These are phyloP conservation scores for Neurospora sp. DNA, from an alignment of 2,329 filamentous ascomycete genomes.

Conservation along the genomic window DNA sequence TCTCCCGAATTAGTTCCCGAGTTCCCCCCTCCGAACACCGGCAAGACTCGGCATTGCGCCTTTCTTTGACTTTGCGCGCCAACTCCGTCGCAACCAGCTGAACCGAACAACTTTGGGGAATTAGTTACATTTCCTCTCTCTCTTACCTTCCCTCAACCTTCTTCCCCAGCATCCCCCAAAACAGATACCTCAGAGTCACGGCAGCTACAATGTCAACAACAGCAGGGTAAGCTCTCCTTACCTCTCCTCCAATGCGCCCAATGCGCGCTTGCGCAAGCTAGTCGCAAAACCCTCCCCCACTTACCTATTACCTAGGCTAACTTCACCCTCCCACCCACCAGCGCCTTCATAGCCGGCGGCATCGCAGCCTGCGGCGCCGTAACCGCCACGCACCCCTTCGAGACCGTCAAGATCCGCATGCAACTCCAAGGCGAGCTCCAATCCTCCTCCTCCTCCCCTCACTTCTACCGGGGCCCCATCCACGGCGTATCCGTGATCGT, in stretches of 20 bases:
- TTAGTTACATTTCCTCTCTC: background rate
- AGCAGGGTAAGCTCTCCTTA: conserved; percentile 25
- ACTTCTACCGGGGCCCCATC: conserved; percentile 82
- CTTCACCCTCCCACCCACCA: conserved; percentile 21
- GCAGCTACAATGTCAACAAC: conserved; percentile 40
- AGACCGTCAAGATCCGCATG: conserved; percentile 97
- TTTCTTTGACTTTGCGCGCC: conserved; percentile 1
- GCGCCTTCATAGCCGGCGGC: conserved; percentile 90
- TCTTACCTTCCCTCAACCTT: background rate
- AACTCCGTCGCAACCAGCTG: conserved; percentile 2
- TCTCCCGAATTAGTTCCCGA: background rate
- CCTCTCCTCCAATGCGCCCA: background rate
- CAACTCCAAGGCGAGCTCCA: conserved; percentile 95
- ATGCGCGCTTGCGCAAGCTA: background rate
- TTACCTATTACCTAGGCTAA: conserved; percentile 1
- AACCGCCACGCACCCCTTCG: conserved; percentile 94
- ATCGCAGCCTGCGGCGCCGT: conserved; percentile 96
- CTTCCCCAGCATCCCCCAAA: background rate
- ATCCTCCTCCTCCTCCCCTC: conserved; percentile 71
- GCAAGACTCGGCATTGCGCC: conserved; percentile 6
- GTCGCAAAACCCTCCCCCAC: background rate
- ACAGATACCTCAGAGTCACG: background rate
- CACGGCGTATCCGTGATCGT: conserved; percentile 88
- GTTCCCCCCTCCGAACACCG: conserved; percentile 1
- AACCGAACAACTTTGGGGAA: background rate